Evolutionary conservation across 2,329 filamentous ascomycete genomes (phyloP).

Genomic region (Plectosphaerella sp.): DNA sequence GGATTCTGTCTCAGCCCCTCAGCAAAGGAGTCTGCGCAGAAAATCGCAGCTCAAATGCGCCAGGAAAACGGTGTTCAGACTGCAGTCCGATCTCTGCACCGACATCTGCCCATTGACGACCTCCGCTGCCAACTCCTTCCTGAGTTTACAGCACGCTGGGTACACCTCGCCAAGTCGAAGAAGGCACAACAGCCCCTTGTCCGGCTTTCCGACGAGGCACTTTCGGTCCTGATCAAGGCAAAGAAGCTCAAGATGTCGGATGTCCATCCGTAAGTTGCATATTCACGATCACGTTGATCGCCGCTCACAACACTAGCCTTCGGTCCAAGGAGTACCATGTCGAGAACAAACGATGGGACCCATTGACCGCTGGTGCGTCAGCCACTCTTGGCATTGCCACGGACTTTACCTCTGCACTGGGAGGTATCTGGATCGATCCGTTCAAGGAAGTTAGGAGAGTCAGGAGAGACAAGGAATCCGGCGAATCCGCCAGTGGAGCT

Average conservation of each 20-base stretch:
- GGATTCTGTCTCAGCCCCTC: slow-evolving; percentile 23
- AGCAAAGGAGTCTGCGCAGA: slow-evolving; percentile 20
- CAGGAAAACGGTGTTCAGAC: slow-evolving; percentile 18
- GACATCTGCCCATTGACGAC: slow-evolving; percentile 23
- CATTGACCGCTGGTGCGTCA: slow-evolving; percentile 5
- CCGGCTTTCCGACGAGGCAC: slow-evolving; percentile 3
- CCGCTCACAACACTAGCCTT: not conserved
- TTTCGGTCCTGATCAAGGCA: not conserved
- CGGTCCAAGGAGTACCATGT: slow-evolving; percentile 13
- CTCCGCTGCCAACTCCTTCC: slow-evolving; percentile 28
- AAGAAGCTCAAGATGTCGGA: slow-evolving; percentile 12
- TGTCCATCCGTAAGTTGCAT: slow-evolving; percentile 25
- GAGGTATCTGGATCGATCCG: slow-evolving; percentile 9
- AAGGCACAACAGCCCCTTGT: not conserved
- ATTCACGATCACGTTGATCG: slow-evolving; percentile 6
- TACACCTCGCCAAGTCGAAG: slow-evolving; percentile 23
- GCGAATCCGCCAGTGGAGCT: slow-evolving; percentile 4
- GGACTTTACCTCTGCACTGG: slow-evolving; percentile 8
- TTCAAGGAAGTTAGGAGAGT: slow-evolving; percentile 9
- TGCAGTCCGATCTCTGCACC: slow-evolving; percentile 33
- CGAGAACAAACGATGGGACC: slow-evolving; percentile 25
- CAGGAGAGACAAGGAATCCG: not conserved
- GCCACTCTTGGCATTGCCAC: slow-evolving; percentile 5
- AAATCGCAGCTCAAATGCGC: slow-evolving; percentile 27
- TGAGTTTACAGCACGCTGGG: slow-evolving; percentile 49